Evolutionary conservation across 2,329 filamentous ascomycete species (phyloP), one percentile per base, ranked within the genome.

Genomic region (Ophiostoma sp.): DNA sequence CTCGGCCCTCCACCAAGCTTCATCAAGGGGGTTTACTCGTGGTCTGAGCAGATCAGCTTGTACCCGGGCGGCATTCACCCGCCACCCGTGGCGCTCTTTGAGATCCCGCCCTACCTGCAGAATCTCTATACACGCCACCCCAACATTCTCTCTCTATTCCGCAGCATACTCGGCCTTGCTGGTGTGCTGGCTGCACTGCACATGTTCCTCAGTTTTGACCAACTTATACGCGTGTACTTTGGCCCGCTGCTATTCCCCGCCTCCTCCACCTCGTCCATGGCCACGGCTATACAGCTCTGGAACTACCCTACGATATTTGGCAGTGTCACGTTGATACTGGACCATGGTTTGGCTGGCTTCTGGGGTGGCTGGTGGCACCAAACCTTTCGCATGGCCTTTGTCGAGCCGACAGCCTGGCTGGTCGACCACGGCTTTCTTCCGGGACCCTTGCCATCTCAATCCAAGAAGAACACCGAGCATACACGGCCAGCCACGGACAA

Each of bases 341-440:
- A 92, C 70, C 81, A 86, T 69, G 93, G 94, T 0, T 81, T 97
- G 1, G 83, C 85, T 0, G 93, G 93, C 0, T 90, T 89, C 78
- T 98, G 94, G 94, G 88, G 90, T 62, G 82, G 81, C 36, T 94
- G 87, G 83, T 97, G 94, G 94, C 94, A 98, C 77, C 93, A 97
- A 78, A 88, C 89, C 2, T 96, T 97, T 79, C 89, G 93, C 0
- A 84, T 87, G 68, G 87, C 85, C 2, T 93, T 94, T 74, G 78
- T 85, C 52, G 83, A 87, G 4, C 88, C 89, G 0, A 79, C 83
- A 0, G 77, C 76, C 1, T 85, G 80, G 73, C 73, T 89, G 68
- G 76, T 77, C 8, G 72, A 76, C 70, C 67, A 70, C 55, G 77
- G 81, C 18, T 75, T 81, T 72, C 65, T 86, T 69, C 73, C 71